A percentile compares a stretch with the other conserved stretches of the same genome.
phyloP scores from a whole-genome alignment of 352 stramenopile species.

The Globisporangium lucens region DNA sequence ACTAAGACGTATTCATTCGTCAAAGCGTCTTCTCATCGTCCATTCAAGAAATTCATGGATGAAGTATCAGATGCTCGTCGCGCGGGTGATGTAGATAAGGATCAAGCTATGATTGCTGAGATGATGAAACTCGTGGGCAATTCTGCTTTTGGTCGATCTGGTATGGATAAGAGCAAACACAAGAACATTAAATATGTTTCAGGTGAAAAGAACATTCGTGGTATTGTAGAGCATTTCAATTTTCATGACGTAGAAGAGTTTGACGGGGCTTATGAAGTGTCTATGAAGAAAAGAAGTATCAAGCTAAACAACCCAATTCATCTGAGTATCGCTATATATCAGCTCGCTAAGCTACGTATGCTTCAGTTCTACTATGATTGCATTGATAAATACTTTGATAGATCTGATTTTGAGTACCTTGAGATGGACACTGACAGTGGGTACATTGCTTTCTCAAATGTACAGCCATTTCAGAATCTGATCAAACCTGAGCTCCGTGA shows the following conservation, averaged over 20 bases:
- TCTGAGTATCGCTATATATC: no score
- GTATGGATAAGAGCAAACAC: slow-evolving; percentile 20
- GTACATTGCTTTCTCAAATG: no score
- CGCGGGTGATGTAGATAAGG: slow-evolving; percentile 23
- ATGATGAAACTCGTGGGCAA: slow-evolving; percentile 23
- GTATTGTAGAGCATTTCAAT: slow-evolving; percentile 15
- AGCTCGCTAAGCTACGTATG: no score
- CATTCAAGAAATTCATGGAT: slow-evolving; percentile 20
- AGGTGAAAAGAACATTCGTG: slow-evolving; percentile 6
- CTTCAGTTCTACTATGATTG: no score
- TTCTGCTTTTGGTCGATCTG: slow-evolving; percentile 15
- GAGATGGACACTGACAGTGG: no score
- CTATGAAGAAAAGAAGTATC: no score
- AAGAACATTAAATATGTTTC: slow-evolving; percentile 18
- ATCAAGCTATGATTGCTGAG: slow-evolving; percentile 15
- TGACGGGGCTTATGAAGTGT: no score
- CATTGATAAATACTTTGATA: no score
- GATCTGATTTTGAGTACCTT: no score
- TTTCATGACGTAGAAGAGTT: slow-evolving; percentile 13
- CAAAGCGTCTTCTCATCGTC: slow-evolving; percentile 14
- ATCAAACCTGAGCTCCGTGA: no score
- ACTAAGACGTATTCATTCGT: slow-evolving; percentile 27
- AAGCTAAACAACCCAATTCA: no score
- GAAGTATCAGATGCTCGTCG: slow-evolving; percentile 25
- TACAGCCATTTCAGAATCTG: no score